Evolutionary conservation across 2,329 filamentous ascomycete species (phyloP), one percentile per base, ranked within the genome.

Genomic region (Rutstroemia sp.): DNA sequence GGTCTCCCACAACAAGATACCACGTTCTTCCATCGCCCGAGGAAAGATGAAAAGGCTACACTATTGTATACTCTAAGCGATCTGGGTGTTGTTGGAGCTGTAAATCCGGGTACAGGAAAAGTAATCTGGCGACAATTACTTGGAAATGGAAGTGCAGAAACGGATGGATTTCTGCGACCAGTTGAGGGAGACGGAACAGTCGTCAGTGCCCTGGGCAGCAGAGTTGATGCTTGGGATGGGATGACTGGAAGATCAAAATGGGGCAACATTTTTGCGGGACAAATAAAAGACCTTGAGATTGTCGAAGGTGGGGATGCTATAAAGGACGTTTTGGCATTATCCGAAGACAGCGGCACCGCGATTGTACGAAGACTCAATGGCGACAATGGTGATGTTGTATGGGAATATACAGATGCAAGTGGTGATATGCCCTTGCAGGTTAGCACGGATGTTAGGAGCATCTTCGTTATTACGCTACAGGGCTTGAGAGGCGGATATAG

Each of bases 11-110:
- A 87, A 70, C 77, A 82, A 70, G 83, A 89, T 61, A 88, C 90
- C 59, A 96, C 92, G 65, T 95, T 97, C 80, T 97, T 97, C 82
- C 90, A 96, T 74, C 87, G 86, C 65, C 92, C 94, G 41, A 81
- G 87, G 67, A 79, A 82, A 61, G 82, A 86, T 64, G 92, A 92
- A 61, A 90, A 89, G 71, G 92, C 92, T 38, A 92, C 89, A 54
- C 79, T 99, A 39, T 79, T 99, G 52, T 99, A 96, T 71, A 95
- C 94, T 0, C 76, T 97, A 46, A 95, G 90, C 62, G 89, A 96
- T 57, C 80, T 91, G 49, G 83, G 85, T 39, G 81, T 96, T 2
- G 73, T 99, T 18, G 94, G 90, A 49, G 92, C 92, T 1, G 80
- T 97, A 48, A 95, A 96, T 66, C 94, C 94, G 1, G 87, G 85